These are phyloP conservation scores for Gamarada debralockiae DNA, from an alignment of 495 filamentous ascomycete species.

Conservation along the genomic window DNA sequence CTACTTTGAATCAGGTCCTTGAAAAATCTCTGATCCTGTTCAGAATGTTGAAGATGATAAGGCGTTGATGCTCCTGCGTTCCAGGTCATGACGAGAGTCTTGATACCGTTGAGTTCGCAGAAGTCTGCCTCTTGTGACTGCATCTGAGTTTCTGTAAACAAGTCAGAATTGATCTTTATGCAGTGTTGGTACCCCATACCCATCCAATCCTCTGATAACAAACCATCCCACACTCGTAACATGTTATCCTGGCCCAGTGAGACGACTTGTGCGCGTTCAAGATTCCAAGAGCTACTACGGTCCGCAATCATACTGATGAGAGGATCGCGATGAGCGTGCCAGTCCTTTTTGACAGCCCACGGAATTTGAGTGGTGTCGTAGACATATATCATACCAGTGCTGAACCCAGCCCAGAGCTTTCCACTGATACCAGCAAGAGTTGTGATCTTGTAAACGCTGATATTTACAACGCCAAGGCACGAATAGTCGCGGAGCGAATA, in stretches of 20 bases:
- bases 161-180: constrained; percentile 26
- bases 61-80: constrained; percentile 93
- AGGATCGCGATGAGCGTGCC: constrained; percentile 83
- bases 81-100: constrained; percentile 81
- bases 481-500: constrained; percentile 73
- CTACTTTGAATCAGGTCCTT: constrained; percentile 65
- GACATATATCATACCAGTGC: constrained; percentile 91
- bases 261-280: constrained; percentile 82
- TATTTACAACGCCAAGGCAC: constrained; percentile 72
- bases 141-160: constrained; percentile 68
- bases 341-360: constrained; percentile 90
- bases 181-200: constrained; percentile 39
- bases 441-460: constrained; percentile 95
- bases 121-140: constrained; percentile 74
- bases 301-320: constrained; percentile 75
- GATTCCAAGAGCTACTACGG: constrained; percentile 76
- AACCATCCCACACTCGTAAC: constrained; percentile 87
- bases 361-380: constrained; percentile 81
- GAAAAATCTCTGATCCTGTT: constrained; percentile 69
- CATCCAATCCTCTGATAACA: constrained; percentile 90
- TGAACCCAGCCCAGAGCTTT: constrained; percentile 91
- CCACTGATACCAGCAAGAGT: constrained; percentile 77
- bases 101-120: constrained; percentile 79
- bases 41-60: constrained; percentile 65
- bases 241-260: constrained; percentile 85